Conservation (phyloP, 768 basidiomycete species). For the Hypsizygus marmoreus region DNA sequence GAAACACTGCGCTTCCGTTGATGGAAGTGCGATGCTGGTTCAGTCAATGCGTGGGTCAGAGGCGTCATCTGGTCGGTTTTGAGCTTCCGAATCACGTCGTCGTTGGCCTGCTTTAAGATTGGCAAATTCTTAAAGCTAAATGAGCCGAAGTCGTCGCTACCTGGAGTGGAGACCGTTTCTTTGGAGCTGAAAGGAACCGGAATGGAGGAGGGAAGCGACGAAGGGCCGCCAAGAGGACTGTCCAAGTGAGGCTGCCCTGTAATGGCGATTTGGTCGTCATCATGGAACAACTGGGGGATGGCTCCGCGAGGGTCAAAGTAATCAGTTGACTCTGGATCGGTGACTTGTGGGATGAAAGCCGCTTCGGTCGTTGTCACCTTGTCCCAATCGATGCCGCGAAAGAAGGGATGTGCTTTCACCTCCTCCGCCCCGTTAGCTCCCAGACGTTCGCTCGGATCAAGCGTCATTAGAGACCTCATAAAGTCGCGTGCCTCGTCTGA, state of each 20-base stretch:
- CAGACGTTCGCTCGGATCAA: slow-evolving; percentile 77
- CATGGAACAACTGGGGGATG: slow-evolving; percentile 86
- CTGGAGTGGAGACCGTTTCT: slow-evolving; percentile 48
- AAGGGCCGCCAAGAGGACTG: slow-evolving; percentile 42
- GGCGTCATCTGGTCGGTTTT: slow-evolving; percentile 88
- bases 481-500: slow-evolving; percentile 88
- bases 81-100: slow-evolving; percentile 95
- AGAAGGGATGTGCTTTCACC: slow-evolving; percentile 91
- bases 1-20: slow-evolving; percentile 81
- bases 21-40: slow-evolving; percentile 52
- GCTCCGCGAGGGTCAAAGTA: slow-evolving; percentile 98
- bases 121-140: slow-evolving; percentile 99
- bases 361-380: slow-evolving; percentile 87
- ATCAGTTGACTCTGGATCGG: slow-evolving; percentile 98
- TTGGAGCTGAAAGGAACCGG: slow-evolving; percentile 43
- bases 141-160: slow-evolving; percentile 91
- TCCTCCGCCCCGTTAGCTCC: slow-evolving; percentile 89
- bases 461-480: slow-evolving; percentile 82
- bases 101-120: slow-evolving; percentile 95
- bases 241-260: slow-evolving; percentile 52
- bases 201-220: slow-evolving; percentile 42
- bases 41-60: slow-evolving; percentile 70
- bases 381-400: slow-evolving; percentile 91
- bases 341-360: slow-evolving; percentile 92
- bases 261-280: slow-evolving; percentile 71